Conservation (phyloP, 306 rosid genomes). For the cucumber (Cucumis sativus) region DNA sequence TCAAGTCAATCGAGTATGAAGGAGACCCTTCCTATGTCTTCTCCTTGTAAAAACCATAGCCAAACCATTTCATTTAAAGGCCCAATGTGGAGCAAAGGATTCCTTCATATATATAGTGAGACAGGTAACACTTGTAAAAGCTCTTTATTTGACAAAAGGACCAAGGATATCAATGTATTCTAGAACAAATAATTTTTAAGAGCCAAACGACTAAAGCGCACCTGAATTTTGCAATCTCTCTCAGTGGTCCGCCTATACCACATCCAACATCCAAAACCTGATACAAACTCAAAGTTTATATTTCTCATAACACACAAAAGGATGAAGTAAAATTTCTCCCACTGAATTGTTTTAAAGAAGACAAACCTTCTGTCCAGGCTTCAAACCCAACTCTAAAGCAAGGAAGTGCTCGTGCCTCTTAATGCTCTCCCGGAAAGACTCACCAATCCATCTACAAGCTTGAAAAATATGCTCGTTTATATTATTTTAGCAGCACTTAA, state of each 20-base stretch:
- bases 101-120: not conserved
- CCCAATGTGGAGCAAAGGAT: not conserved
- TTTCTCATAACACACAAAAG: not conserved
- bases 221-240: conserved; percentile 86
- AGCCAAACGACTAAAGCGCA: conserved; percentile 5
- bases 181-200: not conserved
- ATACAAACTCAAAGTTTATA: not conserved
- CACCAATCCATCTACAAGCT: conserved; percentile 57
- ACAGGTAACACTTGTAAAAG: not conserved
- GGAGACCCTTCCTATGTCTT: not conserved
- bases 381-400: conserved; percentile 61
- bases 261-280: conserved; percentile 91
- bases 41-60: not conserved
- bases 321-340: not conserved
- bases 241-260: conserved; percentile 85
- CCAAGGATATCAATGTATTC: not conserved
- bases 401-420: conserved; percentile 91
- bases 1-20: not conserved
- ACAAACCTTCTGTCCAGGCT: conserved; percentile 74
- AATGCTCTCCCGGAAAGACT: conserved; percentile 83
- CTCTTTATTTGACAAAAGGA: not conserved
- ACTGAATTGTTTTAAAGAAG: not conserved
- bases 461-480: conserved; percentile 1
- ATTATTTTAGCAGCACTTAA: not conserved
- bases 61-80: not conserved